Percentiles rank a stretch among this genome's conserved stretches.
Conservation (phyloP, 163 green algal species). For the Volvox carteri region DNA sequence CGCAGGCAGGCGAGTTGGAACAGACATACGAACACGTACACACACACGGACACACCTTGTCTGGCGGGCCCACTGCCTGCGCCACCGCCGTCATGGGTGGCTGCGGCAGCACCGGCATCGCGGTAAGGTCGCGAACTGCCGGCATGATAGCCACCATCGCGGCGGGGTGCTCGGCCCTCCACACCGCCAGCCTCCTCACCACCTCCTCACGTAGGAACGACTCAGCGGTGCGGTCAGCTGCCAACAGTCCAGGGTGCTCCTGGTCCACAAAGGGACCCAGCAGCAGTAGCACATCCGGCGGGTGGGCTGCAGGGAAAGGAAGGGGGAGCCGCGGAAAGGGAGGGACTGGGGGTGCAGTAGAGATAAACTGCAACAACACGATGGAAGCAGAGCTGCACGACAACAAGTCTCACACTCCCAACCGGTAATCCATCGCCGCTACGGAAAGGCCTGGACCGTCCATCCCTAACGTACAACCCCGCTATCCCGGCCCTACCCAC, state of each 20-base stretch:
- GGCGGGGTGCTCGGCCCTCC: slow-evolving; percentile 29
- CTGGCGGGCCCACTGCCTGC: slow-evolving; percentile 16
- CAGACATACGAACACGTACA: no score
- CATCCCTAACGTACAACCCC: no score
- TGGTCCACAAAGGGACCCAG: slow-evolving; percentile 90
- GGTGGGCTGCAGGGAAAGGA: slow-evolving; percentile 26
- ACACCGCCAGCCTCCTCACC: slow-evolving; percentile 64
- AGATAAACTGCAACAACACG: no score
- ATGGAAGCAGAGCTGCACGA: no score
- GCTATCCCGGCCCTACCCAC: neutral
- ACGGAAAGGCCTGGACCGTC: no score
- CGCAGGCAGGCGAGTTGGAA: no score
- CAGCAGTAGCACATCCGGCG: slow-evolving; percentile 81
- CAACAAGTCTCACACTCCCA: no score
- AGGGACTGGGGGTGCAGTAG: no score
- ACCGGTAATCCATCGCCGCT: no score
- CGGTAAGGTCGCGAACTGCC: slow-evolving; percentile 77
- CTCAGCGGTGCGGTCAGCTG: slow-evolving; percentile 77
- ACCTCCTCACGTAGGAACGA: slow-evolving; percentile 79
- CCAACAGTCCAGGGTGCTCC: slow-evolving; percentile 74
- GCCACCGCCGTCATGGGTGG: slow-evolving; percentile 52
- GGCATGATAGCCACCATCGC: slow-evolving; percentile 82
- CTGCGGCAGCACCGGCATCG: slow-evolving; percentile 84
- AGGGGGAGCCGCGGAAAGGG: no score
- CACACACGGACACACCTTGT: slow-evolving; percentile 13